A percentile compares a stretch with the other conserved stretches of the same genome.
Conservation (phyloP, 345 rosid species). For the Erodium maritimum region DNA sequence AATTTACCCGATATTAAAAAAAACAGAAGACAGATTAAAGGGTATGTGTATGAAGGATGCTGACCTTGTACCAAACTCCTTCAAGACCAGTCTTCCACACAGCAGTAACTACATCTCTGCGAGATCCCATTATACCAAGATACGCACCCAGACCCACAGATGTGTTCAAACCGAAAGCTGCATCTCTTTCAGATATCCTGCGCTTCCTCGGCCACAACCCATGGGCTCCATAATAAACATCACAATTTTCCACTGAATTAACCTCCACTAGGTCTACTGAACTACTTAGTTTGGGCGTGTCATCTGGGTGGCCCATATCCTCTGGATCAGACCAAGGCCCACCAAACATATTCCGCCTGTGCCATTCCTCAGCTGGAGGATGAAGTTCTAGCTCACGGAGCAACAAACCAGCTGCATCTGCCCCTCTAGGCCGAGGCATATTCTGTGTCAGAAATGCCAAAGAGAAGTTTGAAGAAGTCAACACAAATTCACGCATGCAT, state of each 20-base stretch:
- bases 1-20: too few relatives aligned
- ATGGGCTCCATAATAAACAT: constrained; percentile 47
- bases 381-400: constrained; percentile 94
- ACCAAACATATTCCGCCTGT: constrained; percentile 88
- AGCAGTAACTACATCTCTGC: constrained; percentile 90
- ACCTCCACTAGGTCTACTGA: constrained; percentile 27
- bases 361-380: constrained; percentile 99
- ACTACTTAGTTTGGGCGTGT: constrained; percentile 32
- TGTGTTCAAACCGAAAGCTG: constrained; percentile 90
- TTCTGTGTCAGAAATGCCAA: constrained; percentile 31
- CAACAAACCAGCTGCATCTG: constrained; percentile 95
- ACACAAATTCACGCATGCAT: not conserved
- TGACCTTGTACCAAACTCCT: constrained; percentile 94
- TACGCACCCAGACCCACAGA: constrained; percentile 88
- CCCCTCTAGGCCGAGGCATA: constrained; percentile 99
- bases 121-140: constrained; percentile 99
- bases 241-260: constrained; percentile 29
- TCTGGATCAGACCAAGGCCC: constrained; percentile 92
- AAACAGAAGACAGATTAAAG: not conserved
- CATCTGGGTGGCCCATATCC: constrained; percentile 39
- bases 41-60: not conserved
- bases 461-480: not conserved
- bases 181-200: constrained; percentile 94
- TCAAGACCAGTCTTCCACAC: constrained; percentile 95
- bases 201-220: constrained; percentile 96